These are phyloP conservation scores for Alternaria arbusti DNA, from an alignment of 2,329 filamentous ascomycete genomes.

Conservation along the genomic window DNA sequence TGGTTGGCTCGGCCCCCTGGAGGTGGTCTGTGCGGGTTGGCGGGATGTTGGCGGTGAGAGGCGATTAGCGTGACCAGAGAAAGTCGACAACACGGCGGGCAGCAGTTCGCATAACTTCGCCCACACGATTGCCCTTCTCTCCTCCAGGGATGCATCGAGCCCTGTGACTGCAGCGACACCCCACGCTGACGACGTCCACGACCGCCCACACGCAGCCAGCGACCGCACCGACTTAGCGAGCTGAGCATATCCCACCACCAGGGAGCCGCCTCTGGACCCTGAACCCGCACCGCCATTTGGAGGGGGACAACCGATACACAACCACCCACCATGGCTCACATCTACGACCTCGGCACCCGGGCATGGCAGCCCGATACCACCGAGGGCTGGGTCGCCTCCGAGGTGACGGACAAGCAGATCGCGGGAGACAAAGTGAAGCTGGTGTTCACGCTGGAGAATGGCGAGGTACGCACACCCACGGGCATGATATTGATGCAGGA, in stretches of 20 bases:
- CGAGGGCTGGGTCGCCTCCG: slow-evolving; percentile 97
- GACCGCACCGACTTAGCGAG: slow-evolving; percentile 23
- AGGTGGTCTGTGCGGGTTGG: slow-evolving; percentile 19
- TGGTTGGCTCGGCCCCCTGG: slow-evolving; percentile 24
- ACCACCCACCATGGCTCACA: slow-evolving; percentile 75
- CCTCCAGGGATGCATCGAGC: slow-evolving; percentile 31
- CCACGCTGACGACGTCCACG: slow-evolving; percentile 22
- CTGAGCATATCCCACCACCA: slow-evolving; percentile 25
- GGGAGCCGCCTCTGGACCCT: slow-evolving; percentile 35
- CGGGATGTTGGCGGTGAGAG: slow-evolving; percentile 33
- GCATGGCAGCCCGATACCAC: slow-evolving; percentile 97
- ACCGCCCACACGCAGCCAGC: slow-evolving; percentile 21
- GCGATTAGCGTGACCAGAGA: slow-evolving; percentile 22
- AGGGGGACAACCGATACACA: slow-evolving; percentile 19
- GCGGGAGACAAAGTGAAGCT: slow-evolving; percentile 87
- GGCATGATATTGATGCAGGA: background rate
- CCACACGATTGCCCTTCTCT: slow-evolving; percentile 11
- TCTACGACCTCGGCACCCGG: slow-evolving; percentile 94
- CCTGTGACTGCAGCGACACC: slow-evolving; percentile 38
- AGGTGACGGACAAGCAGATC: slow-evolving; percentile 84
- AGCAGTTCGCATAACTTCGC: slow-evolving; percentile 11
- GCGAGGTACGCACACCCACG: slow-evolving; percentile 68
- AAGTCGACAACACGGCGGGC: slow-evolving; percentile 25
- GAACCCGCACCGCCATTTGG: slow-evolving; percentile 21
- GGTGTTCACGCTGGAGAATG: slow-evolving; percentile 88